Conservation (phyloP, 441 rosid species). For the Cnidoscolus chayamansa region DNA sequence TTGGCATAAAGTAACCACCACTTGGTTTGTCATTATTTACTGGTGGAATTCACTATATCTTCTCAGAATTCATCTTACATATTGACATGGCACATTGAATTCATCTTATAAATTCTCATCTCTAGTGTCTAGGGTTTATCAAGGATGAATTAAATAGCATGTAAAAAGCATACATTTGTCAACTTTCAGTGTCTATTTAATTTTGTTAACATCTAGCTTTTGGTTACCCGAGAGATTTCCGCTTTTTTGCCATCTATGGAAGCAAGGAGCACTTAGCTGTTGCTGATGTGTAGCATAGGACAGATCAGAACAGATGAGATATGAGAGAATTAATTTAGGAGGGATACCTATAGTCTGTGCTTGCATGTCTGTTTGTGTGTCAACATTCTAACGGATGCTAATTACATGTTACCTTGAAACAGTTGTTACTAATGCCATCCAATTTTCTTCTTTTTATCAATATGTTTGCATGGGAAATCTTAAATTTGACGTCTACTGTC, state of each 20-base stretch:
- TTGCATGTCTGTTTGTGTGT: not conserved
- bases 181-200: not conserved
- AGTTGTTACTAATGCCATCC: not conserved
- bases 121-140: not conserved
- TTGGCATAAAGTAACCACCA: too few species aligned
- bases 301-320: not conserved
- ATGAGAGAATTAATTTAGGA: not conserved
- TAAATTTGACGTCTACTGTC: slow-evolving; percentile 5
- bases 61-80: too few species aligned
- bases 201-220: not conserved
- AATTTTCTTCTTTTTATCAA: not conserved
- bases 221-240: not conserved
- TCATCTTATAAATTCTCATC: too few species aligned
- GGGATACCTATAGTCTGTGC: not conserved
- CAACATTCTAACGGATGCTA: not conserved
- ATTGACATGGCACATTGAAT: too few species aligned
- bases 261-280: not conserved
- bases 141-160: not conserved
- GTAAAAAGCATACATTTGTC: not conserved
- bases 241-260: too few species aligned
- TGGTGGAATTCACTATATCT: too few species aligned
- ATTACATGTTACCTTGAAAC: not conserved
- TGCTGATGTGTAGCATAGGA: not conserved
- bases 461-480: not conserved
- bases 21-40: too few species aligned